Evolutionary conservation across 257 asterid species (phyloP).

Genomic region (Linderniella brevidens): DNA sequence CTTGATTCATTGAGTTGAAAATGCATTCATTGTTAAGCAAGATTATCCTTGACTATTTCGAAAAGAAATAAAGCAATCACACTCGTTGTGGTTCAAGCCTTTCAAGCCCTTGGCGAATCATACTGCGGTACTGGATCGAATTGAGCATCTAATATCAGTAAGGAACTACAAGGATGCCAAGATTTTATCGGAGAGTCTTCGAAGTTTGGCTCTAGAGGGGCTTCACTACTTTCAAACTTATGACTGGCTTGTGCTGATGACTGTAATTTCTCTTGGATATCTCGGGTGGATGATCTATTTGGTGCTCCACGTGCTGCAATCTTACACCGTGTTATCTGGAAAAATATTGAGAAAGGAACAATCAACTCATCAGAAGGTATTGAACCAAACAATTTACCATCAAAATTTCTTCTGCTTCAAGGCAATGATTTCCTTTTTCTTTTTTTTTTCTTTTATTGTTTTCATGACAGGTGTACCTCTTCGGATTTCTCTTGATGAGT

Average conservation of each 20-base stretch:
- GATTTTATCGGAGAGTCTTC: conserved; percentile 54
- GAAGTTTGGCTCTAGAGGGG: conserved; percentile 76
- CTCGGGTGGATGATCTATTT: conserved; percentile 93
- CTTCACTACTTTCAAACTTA: conserved; percentile 90
- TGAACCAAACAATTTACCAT: conserved; percentile 41
- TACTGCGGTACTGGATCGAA: conserved; percentile 31
- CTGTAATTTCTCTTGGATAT: conserved; percentile 78
- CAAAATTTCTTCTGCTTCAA: conserved; percentile 11
- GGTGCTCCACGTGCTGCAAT: conserved; percentile 64
- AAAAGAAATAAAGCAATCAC: conserved; percentile 55
- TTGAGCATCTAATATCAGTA: conserved; percentile 44
- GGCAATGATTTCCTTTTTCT: conserved; percentile 6
- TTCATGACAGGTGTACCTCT: conserved; percentile 42
- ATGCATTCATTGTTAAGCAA: not conserved
- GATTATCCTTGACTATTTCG: conserved; percentile 36
- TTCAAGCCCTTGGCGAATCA: conserved; percentile 59
- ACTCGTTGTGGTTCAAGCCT: conserved; percentile 63
- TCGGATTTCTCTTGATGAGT: conserved; percentile 54
- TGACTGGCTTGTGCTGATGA: conserved; percentile 94
- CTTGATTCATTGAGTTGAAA: too few relatives aligned
- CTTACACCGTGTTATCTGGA: conserved; percentile 56
- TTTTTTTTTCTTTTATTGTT: too few relatives aligned
- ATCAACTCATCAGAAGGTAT: conserved; percentile 20
- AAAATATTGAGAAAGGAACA: conserved; percentile 26
- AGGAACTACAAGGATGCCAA: conserved; percentile 55